Base-by-base conservation (phyloP, 2,329 filamentous ascomycete species). In the Magnaporthiopsis poae region DNA sequence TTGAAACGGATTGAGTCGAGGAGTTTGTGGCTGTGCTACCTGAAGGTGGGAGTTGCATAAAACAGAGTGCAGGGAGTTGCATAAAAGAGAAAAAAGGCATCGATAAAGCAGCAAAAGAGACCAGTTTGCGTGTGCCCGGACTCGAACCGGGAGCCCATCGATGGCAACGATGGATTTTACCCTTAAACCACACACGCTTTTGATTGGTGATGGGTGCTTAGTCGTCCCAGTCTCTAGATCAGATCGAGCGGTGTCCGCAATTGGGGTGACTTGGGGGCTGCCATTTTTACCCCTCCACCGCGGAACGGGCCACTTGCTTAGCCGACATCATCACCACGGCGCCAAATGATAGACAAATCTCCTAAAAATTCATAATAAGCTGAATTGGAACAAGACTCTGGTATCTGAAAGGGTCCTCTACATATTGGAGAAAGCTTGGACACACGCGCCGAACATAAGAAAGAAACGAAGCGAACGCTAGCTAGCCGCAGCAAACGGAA, bases 81-180 rank as follows among this genome's bases (percentile, higher is more conserved):
- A 11, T n/a, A 9, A 56, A 56, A 56, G 13, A 2, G n/a, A 18
- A 9, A 36, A 36, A 36, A 35, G 33, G 33, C 33, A 35, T 7
- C 33, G 33, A 35, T 27, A 27, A 27, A 27, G 35, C 35, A 12
- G 8, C 35, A 39, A 39, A 39, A 39, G 36, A 15, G 12, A 5
- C 4, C 13, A 3, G 11, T 39, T 36, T 39, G 61, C 61, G 61
- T 62, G 61, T 62, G 61, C 61, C 61, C 61, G 61, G 61, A 62
- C 61, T 62, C 61, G 61, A 62, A 62, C 61, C 61, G 61, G 61
- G 61, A 62, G 78, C 79, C 77, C 78, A 79, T 81, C 79, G 78
- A 81, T 81, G 79, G 79, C 79, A 81, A 81, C 79, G 79, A 81
- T 79, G 78, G 78, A 81, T 81, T 80, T 80, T 81, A 81, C 79